Percentiles rank a stretch among this genome's conserved stretches.
phyloP scores from a whole-genome alignment of 2,329 filamentous ascomycete genomes.

The Alternaria alternata region DNA sequence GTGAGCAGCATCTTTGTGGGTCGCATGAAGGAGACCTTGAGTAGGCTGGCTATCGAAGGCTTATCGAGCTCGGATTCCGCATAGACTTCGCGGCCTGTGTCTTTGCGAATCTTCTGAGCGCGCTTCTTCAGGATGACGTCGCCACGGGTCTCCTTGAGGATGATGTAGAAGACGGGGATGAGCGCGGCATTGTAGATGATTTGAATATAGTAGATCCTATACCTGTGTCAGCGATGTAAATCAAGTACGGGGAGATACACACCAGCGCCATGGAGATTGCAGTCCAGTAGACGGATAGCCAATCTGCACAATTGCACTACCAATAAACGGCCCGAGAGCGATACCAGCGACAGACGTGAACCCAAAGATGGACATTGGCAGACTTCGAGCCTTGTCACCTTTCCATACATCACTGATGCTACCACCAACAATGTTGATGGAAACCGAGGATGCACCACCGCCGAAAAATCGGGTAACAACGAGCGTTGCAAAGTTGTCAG shows the following conservation, averaged over 20 bases:
- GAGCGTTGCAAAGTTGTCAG: constrained; percentile 55
- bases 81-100: constrained; percentile 45
- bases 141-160: constrained; percentile 53
- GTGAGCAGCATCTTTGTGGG: constrained; percentile 53
- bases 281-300: constrained; percentile 33
- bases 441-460: constrained; percentile 54
- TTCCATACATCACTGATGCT: constrained; percentile 48
- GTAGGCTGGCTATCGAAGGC: constrained; percentile 23
- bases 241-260: constrained; percentile 6
- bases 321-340: constrained; percentile 55
- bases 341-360: constrained; percentile 56
- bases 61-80: constrained; percentile 40
- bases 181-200: constrained; percentile 55
- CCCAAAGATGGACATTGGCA: constrained; percentile 57
- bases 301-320: constrained; percentile 52
- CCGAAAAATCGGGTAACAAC: constrained; percentile 56
- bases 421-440: constrained; percentile 51
- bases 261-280: constrained; percentile 51
- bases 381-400: constrained; percentile 51
- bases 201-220: constrained; percentile 56
- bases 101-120: constrained; percentile 50
- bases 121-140: constrained; percentile 54
- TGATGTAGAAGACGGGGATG: constrained; percentile 54
- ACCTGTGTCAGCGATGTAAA: background rate
- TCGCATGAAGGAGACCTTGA: constrained; percentile 53